Evolutionary conservation across 2,329 filamentous ascomycete species (phyloP).

Genomic region (Fusarium tanahbumbuense): DNA sequence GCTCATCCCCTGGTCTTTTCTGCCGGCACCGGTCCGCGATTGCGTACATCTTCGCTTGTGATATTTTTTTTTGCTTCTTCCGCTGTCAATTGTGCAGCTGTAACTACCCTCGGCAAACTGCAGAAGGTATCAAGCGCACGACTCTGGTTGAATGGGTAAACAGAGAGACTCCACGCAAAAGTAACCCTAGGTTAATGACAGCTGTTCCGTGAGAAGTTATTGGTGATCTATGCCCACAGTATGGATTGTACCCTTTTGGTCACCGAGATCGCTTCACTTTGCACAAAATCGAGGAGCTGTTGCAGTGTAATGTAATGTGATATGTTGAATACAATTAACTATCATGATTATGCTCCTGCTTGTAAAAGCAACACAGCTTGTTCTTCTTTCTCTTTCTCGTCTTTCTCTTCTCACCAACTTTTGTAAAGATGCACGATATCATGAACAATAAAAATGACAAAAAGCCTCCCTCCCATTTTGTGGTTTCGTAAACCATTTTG

Average conservation of each 20-base stretch:
- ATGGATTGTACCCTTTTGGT: not conserved
- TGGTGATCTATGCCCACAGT: not conserved
- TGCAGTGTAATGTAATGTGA: conserved; percentile 5
- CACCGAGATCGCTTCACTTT: not conserved
- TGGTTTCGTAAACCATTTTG: conserved; percentile 17
- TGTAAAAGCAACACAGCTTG: not conserved
- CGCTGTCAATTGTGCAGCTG: conserved; percentile 37
- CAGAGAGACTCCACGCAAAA: not conserved
- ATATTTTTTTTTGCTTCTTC: conserved; percentile 40
- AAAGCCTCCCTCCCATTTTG: conserved; percentile 29
- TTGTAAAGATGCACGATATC: conserved; percentile 10
- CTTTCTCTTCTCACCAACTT: conserved; percentile 16
- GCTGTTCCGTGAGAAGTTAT: not conserved
- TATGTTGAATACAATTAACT: conserved; percentile 32
- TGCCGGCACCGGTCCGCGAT: conserved; percentile 11
- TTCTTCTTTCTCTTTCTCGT: not conserved
- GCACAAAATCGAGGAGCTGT: not conserved
- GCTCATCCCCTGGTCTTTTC: not conserved
- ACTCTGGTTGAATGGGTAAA: not conserved
- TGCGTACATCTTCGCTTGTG: conserved; percentile 26
- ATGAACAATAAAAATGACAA: conserved; percentile 18
- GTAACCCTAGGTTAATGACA: not conserved
- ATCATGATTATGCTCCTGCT: conserved; percentile 15
- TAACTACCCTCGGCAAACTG: conserved; percentile 5
- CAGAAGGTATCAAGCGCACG: not conserved